Conservation (phyloP, 1,284 basidiomycete genomes). For the Ustilago sp. region DNA sequence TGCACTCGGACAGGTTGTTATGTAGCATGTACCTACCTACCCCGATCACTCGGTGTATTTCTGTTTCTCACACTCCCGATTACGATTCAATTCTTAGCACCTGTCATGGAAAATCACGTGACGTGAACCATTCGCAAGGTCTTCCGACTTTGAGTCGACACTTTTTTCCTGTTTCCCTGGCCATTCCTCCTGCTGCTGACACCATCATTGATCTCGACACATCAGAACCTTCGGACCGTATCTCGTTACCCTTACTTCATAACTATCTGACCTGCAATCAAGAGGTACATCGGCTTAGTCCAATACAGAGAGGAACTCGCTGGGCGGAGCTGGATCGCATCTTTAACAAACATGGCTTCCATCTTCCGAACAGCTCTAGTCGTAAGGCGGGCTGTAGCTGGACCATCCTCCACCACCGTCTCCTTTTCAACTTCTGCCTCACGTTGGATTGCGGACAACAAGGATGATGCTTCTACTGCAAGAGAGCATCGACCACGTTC, state of each 20-base stretch:
- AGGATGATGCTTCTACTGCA: constrained; percentile 26
- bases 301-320: too few relatives aligned
- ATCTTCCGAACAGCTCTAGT: constrained; percentile 15
- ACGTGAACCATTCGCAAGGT: not conserved
- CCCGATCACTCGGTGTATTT: constrained; percentile 1
- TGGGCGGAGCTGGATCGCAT: too few relatives aligned
- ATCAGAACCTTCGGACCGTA: too few relatives aligned
- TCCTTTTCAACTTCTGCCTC: constrained; percentile 12
- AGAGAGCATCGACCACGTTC: constrained; percentile 29
- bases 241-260: too few relatives aligned
- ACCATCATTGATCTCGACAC: too few relatives aligned
- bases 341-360: constrained; percentile 18
- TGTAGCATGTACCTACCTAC: not conserved
- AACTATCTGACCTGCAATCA: too few relatives aligned
- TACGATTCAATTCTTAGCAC: too few relatives aligned
- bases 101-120: constrained; percentile 2
- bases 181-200: too few relatives aligned
- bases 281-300: too few relatives aligned
- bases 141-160: not conserved
- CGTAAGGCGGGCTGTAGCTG: constrained; percentile 8
- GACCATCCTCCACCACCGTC: constrained; percentile 9
- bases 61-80: too few relatives aligned
- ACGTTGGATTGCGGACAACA: constrained; percentile 29
- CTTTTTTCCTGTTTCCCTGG: too few relatives aligned
- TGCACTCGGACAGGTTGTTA: not conserved